Percentiles rank a stretch among this genome's conserved stretches.
Conservation (phyloP, 2,329 filamentous ascomycete genomes). For the Alternaria brassicae region DNA sequence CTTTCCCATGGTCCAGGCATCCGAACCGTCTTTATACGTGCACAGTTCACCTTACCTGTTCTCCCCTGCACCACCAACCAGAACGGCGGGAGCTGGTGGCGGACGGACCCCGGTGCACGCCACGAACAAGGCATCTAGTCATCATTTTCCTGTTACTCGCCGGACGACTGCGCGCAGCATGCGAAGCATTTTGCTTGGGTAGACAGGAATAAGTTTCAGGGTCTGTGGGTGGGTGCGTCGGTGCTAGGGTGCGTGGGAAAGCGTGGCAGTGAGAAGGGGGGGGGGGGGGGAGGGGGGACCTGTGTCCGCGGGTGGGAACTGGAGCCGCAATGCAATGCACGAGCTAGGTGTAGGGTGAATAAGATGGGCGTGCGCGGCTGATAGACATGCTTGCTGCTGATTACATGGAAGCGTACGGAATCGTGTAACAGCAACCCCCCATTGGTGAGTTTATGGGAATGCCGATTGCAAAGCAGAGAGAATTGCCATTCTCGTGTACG, state of each 20-base stretch:
- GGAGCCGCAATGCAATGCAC: conserved; percentile 32
- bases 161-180: conserved; percentile 24
- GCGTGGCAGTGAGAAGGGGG: conserved; percentile 26
- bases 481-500: not conserved
- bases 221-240: conserved; percentile 24
- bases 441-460: conserved; percentile 3
- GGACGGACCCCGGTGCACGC: conserved; percentile 21
- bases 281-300: conserved; percentile 3
- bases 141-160: conserved; percentile 31
- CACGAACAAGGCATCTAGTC: conserved; percentile 37
- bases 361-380: conserved; percentile 15
- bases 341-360: conserved; percentile 3
- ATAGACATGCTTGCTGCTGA: conserved; percentile 10
- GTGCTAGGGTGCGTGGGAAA: not conserved
- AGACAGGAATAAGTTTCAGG: conserved; percentile 41
- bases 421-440: not conserved
- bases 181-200: conserved; percentile 10
- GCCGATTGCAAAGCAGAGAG: conserved; percentile 11
- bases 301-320: conserved; percentile 22
- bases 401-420: conserved; percentile 15
- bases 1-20: conserved; percentile 21
- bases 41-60: conserved; percentile 14
- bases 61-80: conserved; percentile 22
- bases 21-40: conserved; percentile 46
- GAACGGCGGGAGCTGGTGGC: conserved; percentile 20